A percentile compares a stretch with the other conserved stretches of the same genome.
Conservation (phyloP, 148 eudicot species). For the Chenopodium formosanum region DNA sequence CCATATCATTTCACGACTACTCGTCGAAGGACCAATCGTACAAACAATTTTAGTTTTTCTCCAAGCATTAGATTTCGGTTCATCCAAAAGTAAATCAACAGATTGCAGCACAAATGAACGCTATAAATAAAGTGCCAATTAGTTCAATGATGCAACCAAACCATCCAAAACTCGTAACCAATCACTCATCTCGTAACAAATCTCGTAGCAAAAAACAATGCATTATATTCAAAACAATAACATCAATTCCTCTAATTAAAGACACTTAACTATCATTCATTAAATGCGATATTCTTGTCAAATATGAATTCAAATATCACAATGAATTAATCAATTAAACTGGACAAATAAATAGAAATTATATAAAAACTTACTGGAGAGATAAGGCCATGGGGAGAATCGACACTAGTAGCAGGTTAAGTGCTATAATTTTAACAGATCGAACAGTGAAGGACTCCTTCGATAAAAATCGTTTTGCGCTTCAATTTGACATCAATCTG, state of each 20-base stretch:
- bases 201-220: too few species aligned
- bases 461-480: slow-evolving; percentile 29
- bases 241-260: too few species aligned
- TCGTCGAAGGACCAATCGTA: slow-evolving; percentile 92
- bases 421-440: slow-evolving; percentile 32
- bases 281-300: too few species aligned
- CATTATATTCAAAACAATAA: too few species aligned
- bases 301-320: too few species aligned
- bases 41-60: slow-evolving; percentile 95
- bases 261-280: too few species aligned
- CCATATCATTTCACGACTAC: slow-evolving; percentile 97
- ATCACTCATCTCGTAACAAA: background rate
- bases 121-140: slow-evolving; percentile 10
- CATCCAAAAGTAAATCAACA: slow-evolving; percentile 29
- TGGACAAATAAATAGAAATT: too few species aligned
- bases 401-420: slow-evolving; percentile 21
- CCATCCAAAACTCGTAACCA: background rate
- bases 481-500: slow-evolving; percentile 76
- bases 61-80: slow-evolving; percentile 29
- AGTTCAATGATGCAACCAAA: slow-evolving; percentile 16
- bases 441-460: slow-evolving; percentile 32
- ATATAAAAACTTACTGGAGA: too few species aligned
- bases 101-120: slow-evolving; percentile 49
- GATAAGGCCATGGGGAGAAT: slow-evolving; percentile 43
- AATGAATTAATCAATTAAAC: too few species aligned